A percentile compares a stretch with the other conserved stretches of the same genome.
These are phyloP conservation scores for Porosira glacialis DNA, from an alignment of 352 stramenopile genomes.

Conservation along the genomic window DNA sequence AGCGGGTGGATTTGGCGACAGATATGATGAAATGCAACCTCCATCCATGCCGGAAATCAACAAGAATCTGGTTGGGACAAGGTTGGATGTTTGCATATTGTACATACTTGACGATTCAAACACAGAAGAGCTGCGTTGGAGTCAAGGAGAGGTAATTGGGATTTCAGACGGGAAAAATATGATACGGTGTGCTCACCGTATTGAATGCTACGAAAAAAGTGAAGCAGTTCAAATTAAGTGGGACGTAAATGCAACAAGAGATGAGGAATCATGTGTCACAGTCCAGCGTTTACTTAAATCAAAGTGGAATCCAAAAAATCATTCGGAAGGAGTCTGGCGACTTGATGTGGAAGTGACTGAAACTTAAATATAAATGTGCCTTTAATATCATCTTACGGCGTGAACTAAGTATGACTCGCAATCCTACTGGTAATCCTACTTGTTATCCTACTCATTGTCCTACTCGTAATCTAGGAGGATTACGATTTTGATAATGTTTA, in stretches of 20 bases:
- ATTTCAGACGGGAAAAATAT: conserved; percentile 2
- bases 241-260: not conserved
- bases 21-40: conserved; percentile 11
- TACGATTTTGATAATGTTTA: no score
- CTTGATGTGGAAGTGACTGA: conserved; percentile 5
- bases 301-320: conserved; percentile 12
- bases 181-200: not conserved
- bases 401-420: no score
- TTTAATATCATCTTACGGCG: no score
- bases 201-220: conserved; percentile 4
- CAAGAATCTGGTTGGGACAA: conserved; percentile 7
- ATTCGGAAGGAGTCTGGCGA: conserved; percentile 9
- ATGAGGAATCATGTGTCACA: conserved; percentile 3
- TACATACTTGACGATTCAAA: no score
- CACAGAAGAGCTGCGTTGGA: no score
- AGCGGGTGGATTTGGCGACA: conserved; percentile 1
- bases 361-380: no score
- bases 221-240: conserved; percentile 17
- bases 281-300: conserved; percentile 8
- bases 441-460: no score
- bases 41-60: conserved; percentile 4
- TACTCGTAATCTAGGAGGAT: no score
- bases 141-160: conserved; percentile 1
- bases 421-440: not conserved
- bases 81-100: no score